Base-by-base conservation (phyloP, 768 basidiomycete species). In the Lactifluus subvellereus region DNA sequence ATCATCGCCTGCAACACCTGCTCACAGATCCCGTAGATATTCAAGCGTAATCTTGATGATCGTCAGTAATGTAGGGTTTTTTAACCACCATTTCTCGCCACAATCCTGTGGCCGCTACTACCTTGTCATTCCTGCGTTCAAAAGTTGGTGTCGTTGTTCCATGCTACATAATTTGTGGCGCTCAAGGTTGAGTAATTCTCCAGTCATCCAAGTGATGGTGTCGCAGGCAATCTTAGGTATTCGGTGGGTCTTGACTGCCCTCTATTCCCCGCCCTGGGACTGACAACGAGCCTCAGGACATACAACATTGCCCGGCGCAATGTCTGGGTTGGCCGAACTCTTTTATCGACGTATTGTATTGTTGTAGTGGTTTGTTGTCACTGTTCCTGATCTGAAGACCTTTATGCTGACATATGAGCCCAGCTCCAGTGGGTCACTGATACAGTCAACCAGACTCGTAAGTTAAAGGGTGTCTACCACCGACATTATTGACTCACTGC, bases 211-310 rank as follows among this genome's bases (percentile, higher is more conserved):
- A 72, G 75, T 76, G 0, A 84, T 84, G 80, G 74, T 84, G 50
- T 87, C 86, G 6, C 86, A 89, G 69, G 74, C 79, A 6, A 87
- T 89, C 57, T 69, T 89, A 45, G 86, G 81, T 6, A 71, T 85
- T 56, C 79, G 85, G 85, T 84, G 70, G 51, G 72, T 59, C 47
- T 11, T 18, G 20, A 7, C 43, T 49, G 16, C 9, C 16, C 38
- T 47, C 30, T 2, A 14, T 57, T 35, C 5, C 47, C 37, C 9
- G 16, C 18, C 18, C 40, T 18, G 49, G 7, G 3, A 42, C 56
- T 37, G 49, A 64, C n/a, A 35, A 13, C 32, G 55, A 62, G 59
- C 27, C 54, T 35, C 68, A 84, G 85, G 64, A 80, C 83, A 2
- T 82, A 81, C 71, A 85, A 85, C 66, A 76, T 87, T 32, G 80